These are phyloP conservation scores for Colletotrichum truncatum DNA, from an alignment of 2,329 filamentous ascomycete genomes.

Conservation along the genomic window DNA sequence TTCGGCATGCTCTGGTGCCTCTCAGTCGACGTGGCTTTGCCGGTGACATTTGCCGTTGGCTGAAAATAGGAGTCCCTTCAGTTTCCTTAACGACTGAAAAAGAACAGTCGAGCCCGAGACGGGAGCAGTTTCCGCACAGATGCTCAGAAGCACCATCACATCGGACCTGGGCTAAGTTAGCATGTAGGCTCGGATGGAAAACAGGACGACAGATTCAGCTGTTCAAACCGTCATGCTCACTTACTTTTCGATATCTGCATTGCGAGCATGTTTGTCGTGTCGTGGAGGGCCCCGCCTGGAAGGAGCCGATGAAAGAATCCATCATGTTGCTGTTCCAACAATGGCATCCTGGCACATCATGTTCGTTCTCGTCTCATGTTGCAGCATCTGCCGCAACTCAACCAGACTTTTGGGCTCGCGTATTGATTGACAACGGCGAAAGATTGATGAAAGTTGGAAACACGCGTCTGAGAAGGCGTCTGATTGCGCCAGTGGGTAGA, in stretches of 20 bases:
- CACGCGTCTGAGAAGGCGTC: not conserved
- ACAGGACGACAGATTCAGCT: not conserved
- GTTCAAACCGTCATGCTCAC: not conserved
- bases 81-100: slow-evolving; percentile 29
- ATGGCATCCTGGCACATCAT: slow-evolving; percentile 15
- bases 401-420: not conserved
- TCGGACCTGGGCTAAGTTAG: slow-evolving; percentile 27
- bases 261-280: slow-evolving; percentile 36
- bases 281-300: slow-evolving; percentile 22
- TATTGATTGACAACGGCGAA: not conserved
- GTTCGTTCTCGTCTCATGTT: slow-evolving; percentile 14
- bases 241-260: slow-evolving; percentile 35
- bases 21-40: slow-evolving; percentile 30
- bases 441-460: not conserved
- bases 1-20: slow-evolving; percentile 35
- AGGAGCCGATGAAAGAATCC: slow-evolving; percentile 32
- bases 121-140: slow-evolving; percentile 42
- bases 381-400: slow-evolving; percentile 2
- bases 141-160: slow-evolving; percentile 41
- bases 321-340: slow-evolving; percentile 22
- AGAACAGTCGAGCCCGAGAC: slow-evolving; percentile 44
- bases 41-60: slow-evolving; percentile 13
- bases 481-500: not conserved
- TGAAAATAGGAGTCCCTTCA: no score
- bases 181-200: not conserved